phyloP scores from a whole-genome alignment of 352 stramenopile genomes.

The Phytopythium kandeliae region DNA sequence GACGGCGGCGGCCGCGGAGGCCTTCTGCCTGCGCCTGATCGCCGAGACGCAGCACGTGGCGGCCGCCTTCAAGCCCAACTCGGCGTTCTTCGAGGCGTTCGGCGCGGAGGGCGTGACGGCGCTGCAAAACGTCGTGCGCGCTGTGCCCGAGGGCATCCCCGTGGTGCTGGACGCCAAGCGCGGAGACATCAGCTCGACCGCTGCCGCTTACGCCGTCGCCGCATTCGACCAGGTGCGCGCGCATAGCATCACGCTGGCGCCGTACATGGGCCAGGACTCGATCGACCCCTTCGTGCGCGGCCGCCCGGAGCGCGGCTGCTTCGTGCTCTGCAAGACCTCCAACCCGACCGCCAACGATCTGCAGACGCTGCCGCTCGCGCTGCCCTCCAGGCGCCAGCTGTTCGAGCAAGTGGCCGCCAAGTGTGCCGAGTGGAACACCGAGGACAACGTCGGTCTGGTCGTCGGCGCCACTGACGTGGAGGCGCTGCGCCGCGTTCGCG shows the following conservation, averaged over 20 bases:
- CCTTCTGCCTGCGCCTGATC: slow-evolving; percentile 95
- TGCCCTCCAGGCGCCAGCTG: slow-evolving; percentile 26
- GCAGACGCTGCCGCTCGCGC: slow-evolving; percentile 73
- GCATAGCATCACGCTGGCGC: slow-evolving; percentile 95
- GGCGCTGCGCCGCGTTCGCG: slow-evolving; percentile 86
- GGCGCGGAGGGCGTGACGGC: slow-evolving; percentile 84
- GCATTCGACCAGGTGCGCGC: slow-evolving; percentile 91
- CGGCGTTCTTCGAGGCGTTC: slow-evolving; percentile 97
- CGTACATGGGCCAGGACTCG: slow-evolving; percentile 98
- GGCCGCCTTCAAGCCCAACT: slow-evolving; percentile 98
- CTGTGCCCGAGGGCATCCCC: slow-evolving; percentile 89
- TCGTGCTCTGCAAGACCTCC: slow-evolving; percentile 99
- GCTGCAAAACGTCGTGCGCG: slow-evolving; percentile 88
- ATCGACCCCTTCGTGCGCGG: slow-evolving; percentile 95
- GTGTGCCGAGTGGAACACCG: slow-evolving; percentile 84
- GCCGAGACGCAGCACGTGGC: slow-evolving; percentile 91
- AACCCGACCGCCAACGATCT: slow-evolving; percentile 97
- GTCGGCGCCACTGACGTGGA: slow-evolving; percentile 96
- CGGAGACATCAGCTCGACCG: slow-evolving; percentile 98
- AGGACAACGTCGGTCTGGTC: slow-evolving; percentile 94
- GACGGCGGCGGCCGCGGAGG: slow-evolving; percentile 87
- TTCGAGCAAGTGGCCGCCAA: slow-evolving; percentile 92
- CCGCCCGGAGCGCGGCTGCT: slow-evolving; percentile 87
- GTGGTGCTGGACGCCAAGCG: slow-evolving; percentile 98
- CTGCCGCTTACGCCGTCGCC: slow-evolving; percentile 93